Evolutionary conservation across 2,329 filamentous ascomycete genomes (phyloP), one percentile per base, ranked within the genome.

Genomic region (Aspergillus latus): DNA sequence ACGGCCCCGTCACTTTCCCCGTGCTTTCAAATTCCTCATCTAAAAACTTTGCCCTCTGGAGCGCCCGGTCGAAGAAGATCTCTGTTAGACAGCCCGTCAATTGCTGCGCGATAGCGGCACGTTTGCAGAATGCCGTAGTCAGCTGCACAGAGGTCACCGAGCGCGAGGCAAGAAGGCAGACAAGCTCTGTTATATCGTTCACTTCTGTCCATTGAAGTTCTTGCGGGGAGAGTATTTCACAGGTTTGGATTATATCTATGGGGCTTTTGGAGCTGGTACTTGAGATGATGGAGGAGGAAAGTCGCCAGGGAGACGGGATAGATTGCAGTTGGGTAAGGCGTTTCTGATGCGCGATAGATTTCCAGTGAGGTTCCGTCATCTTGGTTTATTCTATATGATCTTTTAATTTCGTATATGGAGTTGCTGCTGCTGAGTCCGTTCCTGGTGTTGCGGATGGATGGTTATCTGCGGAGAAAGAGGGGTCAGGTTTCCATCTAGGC

Each of bases 1-100:
- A 77, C 1, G 87, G 86, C 0, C 88, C 88, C 37, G 80, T 72
- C 0, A 78, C 69, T 59, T 75, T 72, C 8, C 80, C 78, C 1
- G 78, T 80, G 32, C 64, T 63, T n/a, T 72, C 70, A 1, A 83
- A 61, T 57, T 84, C 70, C n/a, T 74, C 72, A 63, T 88, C 85
- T 1, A 81, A 72, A 2, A 71, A 63, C 36, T 68, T 68, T 0
- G 84, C 84, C 1, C 73, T 77, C 1, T 67, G 57, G 2, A 86
- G 64, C 4, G 82, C 84, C 16, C 77, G 74, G 15, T 80, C 74
- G 61, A 85, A 86, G 57, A 82, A 81, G 0, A 80, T 61, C 54
- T 64, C 62, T 40, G 62, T 64, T 40, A 62, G 44, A 40, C 62
- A 64, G 28, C 52, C 58, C 28, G 54, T 64, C 48, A 64, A 52